Base-by-base conservation (phyloP, 2,329 filamentous ascomycete species). In the Onygenales sp. region DNA sequence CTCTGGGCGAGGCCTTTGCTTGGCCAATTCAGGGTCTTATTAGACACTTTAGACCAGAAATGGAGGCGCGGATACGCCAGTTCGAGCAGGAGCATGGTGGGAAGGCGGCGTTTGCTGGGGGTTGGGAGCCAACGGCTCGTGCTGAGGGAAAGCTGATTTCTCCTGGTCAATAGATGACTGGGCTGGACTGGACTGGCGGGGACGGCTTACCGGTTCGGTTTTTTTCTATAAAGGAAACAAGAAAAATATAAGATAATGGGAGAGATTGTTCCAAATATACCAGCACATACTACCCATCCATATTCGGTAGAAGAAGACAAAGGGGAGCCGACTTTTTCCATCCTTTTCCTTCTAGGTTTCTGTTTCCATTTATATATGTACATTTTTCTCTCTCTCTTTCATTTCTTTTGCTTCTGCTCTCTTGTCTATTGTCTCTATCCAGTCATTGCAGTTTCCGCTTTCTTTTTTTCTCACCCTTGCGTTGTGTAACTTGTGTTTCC, bases 21-120 rank as follows among this genome's bases (percentile, higher is more conserved):
- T 98, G 93, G 93, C 93, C 93, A 59, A 86, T 98, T 61, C 93
- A 98, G 76, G 93, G 93, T 71, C 82, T 98, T 56, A 98, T 98
- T 74, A 86, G 93, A 66, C 93, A 98, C 76, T 98, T 98, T 81
- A 83, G 93, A 64, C 93, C 92, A 44, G 91, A 98, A 76, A 79
- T 98, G 50, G 91, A 97, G 80, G 87, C 85, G 51, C 83, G 92
- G 63, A 94, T 98, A 80, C 80, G 84, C 69, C 83, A 89, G 63
- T 93, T 87, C 69, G 81, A 87, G 17, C 71, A 83, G 67, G 79
- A 86, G 75, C 73, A 49, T 43, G 43, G 82, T 58, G 89, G 89
- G 57, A 88, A 88, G 38, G 72, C 58, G 46, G 55, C 83, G 65
- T 77, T 91, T 66, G 91, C 89, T 59, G 93, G 93, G 69, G 93